Percentiles rank a stretch among this genome's conserved stretches.
Evolutionary conservation across 331 rosid species (phyloP).

Genomic region (Stylosanthes scabra): DNA sequence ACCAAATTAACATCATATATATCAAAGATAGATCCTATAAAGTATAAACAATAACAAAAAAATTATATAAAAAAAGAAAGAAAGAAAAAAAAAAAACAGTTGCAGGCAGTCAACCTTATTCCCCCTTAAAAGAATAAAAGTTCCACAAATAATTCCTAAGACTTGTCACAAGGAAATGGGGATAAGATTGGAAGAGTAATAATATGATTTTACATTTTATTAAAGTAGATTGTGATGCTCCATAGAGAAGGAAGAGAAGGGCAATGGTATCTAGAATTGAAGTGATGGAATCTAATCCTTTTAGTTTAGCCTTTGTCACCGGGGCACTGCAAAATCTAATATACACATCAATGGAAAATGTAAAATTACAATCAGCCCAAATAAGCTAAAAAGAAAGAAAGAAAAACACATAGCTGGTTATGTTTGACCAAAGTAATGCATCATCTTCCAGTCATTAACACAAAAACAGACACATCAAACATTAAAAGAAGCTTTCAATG

Average conservation of each 20-base stretch:
- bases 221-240: constrained; percentile 22
- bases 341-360: constrained; percentile 49
- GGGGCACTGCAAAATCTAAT: constrained; percentile 90
- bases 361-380: constrained; percentile 58
- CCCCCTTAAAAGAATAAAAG: no score
- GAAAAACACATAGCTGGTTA: constrained; percentile 25
- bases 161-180: background rate
- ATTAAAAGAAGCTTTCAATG: constrained; percentile 5
- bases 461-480: background rate
- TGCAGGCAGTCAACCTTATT: no score
- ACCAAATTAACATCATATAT: no score
- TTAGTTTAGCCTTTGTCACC: constrained; percentile 60
- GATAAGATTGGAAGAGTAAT: no score
- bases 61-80: no score
- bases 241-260: constrained; percentile 16
- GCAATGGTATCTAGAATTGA: constrained; percentile 45
- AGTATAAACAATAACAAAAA: no score
- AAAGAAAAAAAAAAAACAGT: no score
- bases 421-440: background rate
- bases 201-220: constrained; percentile 13
- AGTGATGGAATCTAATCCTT: constrained; percentile 50
- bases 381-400: constrained; percentile 43
- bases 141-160: no score
- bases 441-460: background rate
- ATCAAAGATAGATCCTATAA: no score